Base-by-base conservation (phyloP, 306 rosid species). In the Vigna trinervia region DNA sequence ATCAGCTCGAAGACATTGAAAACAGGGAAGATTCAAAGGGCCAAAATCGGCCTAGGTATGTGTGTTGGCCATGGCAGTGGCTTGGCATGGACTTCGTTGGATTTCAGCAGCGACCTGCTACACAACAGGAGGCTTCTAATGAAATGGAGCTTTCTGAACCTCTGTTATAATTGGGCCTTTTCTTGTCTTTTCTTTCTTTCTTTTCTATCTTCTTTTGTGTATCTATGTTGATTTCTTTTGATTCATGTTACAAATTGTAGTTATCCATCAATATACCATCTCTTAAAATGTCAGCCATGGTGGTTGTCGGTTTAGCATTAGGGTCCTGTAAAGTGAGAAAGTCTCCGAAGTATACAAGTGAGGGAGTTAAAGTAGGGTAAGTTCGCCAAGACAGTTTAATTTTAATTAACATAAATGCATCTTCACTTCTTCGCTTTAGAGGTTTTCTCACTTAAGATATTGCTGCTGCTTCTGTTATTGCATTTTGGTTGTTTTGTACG, bases 1-100 rank as follows among this genome's bases (percentile, higher is more conserved):
- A 84, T 54, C 98, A 91, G 84, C 96, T 92, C 5, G 99, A 96
- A 78, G 94, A 86, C 79, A 82, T 90, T 13, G 99, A 96, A 67
- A 92, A 87, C 76, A 77, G 87, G 72, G 99, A 91, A 87, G 97
- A 91, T 73, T 83, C 81, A 0, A 78, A 83, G 79, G 88, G 94
- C 71, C 79, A 66, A 75, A 86, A 69, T 69, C 82, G 90, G 70
- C 93, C 92, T 61, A 93, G 98, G 86, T 96, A 96, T 78, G 89
- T 86, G 63, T 96, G 99, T 86, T 96, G 99, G 99, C 99, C 98
- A 14, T 96, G 99, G 99, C 93, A 96, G 71, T 96, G 98, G 99
- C 98, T 91, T 46, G 99, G 99, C 67, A 4, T 92, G 75, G 98
- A 96, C 85, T 89, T 79, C 15, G 99, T 92, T 52, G 98, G 99